Base-by-base conservation (phyloP, 1,139 yeast species). In the Saccharomyces hybrid region DNA sequence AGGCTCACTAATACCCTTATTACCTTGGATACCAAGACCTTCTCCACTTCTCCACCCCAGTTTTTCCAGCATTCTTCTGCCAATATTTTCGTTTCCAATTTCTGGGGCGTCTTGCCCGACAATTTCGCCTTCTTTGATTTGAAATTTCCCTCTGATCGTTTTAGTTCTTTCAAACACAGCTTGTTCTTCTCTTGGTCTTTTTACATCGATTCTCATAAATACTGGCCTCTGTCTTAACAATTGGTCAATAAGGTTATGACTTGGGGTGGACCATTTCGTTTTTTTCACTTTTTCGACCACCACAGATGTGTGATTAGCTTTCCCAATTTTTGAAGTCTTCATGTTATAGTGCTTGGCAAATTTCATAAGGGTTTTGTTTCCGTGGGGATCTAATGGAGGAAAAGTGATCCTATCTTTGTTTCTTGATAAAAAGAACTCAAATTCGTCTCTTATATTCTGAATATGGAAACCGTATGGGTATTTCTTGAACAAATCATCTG, bases 81-180 rank as follows among this genome's bases (percentile, higher is more conserved):
- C 99, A 55, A 90, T 77, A 67, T 91, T 93, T 54, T 81, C 82
- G 13, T 76, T 69, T 4, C 82, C 82, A 59, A 93, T 85, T 61
- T 81, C 95, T 1, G 93, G 90, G 0, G 99, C 99, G 59, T 82
- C 71, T 11, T 79, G 87, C 44, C 98, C 99, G 46, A 93, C 97
- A 53, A 90, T 75, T 55, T 88, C 95, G 56, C 99, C 99, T 64
- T 93, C 98, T 56, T 77, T 77, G 47, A 81, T 78, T 53, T 75
- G 73, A 2, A 83, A 81, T 53, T 74, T 76, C 1, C 52, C 52
- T 20, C 49, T 50, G 13, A 42, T 8, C 16, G 42, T 32, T 48
- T 50, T 16, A 46, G 23, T 13, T 16, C 57, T 59, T 56, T 68
- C 70, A 27, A 67, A 65, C 54, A 68, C 66, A 4, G 68, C 61